Percentiles rank a stretch among this genome's conserved stretches.
phyloP scores from a whole-genome alignment of 768 basidiomycete genomes.

The Polyporus arcularius region DNA sequence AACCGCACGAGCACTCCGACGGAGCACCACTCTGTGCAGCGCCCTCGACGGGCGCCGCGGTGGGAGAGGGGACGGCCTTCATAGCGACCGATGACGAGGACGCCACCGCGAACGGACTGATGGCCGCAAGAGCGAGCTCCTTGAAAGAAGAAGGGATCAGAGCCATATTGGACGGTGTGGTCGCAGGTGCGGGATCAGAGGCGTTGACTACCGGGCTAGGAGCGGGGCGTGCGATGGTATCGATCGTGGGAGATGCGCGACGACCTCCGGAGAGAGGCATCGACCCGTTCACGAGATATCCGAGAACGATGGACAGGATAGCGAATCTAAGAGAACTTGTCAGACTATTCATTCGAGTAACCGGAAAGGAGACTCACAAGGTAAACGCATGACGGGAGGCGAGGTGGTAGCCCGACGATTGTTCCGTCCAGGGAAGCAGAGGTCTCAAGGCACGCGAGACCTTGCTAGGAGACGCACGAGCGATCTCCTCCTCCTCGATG shows the following conservation, averaged over 20 bases:
- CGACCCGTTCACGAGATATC: slow-evolving; percentile 51
- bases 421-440: slow-evolving; percentile 36
- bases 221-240: slow-evolving; percentile 33
- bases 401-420: slow-evolving; percentile 36
- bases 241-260: slow-evolving; percentile 24
- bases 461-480: slow-evolving; percentile 41
- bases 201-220: slow-evolving; percentile 28
- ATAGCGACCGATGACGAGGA: slow-evolving; percentile 18
- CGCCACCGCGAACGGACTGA: slow-evolving; percentile 29
- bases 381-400: slow-evolving; percentile 60
- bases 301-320: slow-evolving; percentile 65
- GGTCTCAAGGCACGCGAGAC: slow-evolving; percentile 49
- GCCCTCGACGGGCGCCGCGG: slow-evolving; percentile 11
- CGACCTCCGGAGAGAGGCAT: slow-evolving; percentile 37
- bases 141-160: slow-evolving; percentile 26
- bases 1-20: slow-evolving; percentile 32
- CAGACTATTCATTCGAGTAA: not conserved
- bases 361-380: slow-evolving; percentile 49
- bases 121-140: slow-evolving; percentile 37
- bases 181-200: slow-evolving; percentile 9
- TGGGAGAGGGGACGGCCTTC: slow-evolving; percentile 14
- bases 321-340: slow-evolving; percentile 53
- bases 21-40: slow-evolving; percentile 10
- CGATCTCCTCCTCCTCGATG: slow-evolving; percentile 50
- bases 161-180: slow-evolving; percentile 12